Base-by-base conservation (phyloP, 2,329 filamentous ascomycete species). In the Fusarium tupiense region DNA sequence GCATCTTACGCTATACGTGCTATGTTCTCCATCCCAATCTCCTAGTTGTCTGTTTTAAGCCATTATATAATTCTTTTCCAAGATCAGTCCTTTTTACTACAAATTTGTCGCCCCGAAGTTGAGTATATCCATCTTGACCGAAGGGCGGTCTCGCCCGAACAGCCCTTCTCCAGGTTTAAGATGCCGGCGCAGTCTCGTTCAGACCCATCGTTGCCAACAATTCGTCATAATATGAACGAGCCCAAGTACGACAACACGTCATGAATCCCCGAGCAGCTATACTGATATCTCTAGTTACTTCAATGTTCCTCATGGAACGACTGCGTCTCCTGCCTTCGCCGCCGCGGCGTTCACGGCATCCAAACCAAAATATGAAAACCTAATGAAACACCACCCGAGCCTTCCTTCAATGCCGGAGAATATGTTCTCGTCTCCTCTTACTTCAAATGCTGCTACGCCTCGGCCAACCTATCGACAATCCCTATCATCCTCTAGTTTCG, bases 281-380 rank as follows among this genome's bases (percentile, higher is more conserved):
- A 38, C 60, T 70, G 37, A 75, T 41, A 17, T 3, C 14, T 29
- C 10, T 50, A 83, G 82, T 54, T 83, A 83, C 64, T 83, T 82
- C 41, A 80, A 76, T 46, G 71, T 83, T 24, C 74, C 80, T 10
- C 61, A 75, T 9, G 60, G 67, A 38, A 57, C 73, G 6, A 47
- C 72, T 5, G 52, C 71, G 1, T 57, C 79, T 5, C 65, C 72
- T 3, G 54, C 77, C 22, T 65, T 79, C 11, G 67, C 75, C 22
- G 35, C 62, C 4, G 17, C 67, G 4, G 50, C 69, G 12, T 59
- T 64, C 37, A 46, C 53, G 17, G 33, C 56, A 14, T 54, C 75
- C 20, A 64, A 61, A 13, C 57, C 72, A 8, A 75, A 65, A 19
- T 54, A 43, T 38, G 53, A 63, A 26, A 41, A 17, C 43, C n/a